Evolutionary conservation across 495 filamentous ascomycete species (phyloP).

Genomic region (Neurospora sp.): DNA sequence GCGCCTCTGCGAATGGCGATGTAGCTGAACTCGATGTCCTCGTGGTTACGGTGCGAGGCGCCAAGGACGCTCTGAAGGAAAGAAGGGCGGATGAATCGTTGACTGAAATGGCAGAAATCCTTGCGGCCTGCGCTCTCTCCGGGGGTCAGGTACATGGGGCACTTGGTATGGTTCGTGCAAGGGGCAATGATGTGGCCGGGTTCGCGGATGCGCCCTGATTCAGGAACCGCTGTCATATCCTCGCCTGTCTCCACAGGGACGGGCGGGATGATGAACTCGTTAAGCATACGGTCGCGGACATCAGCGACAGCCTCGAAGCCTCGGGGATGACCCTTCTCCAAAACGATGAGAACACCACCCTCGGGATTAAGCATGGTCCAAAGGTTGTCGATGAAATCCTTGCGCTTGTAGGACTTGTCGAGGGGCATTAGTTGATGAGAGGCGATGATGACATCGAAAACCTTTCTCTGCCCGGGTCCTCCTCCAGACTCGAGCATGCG

Average conservation of each 20-base stretch:
- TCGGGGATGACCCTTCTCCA: conserved; percentile 85
- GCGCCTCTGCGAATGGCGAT: conserved; percentile 72
- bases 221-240: conserved; percentile 18
- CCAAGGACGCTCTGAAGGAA: conserved; percentile 76
- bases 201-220: conserved; percentile 35
- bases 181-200: conserved; percentile 89
- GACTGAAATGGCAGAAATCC: conserved; percentile 85
- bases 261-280: conserved; percentile 63
- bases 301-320: conserved; percentile 89
- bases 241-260: conserved; percentile 29
- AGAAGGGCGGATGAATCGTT: conserved; percentile 74
- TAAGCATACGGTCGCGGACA: conserved; percentile 67
- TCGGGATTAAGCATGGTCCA: conserved; percentile 79
- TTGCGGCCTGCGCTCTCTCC: conserved; percentile 62
- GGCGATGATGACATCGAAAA: conserved; percentile 83
- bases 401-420: conserved; percentile 61
- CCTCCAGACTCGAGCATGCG: conserved; percentile 30
- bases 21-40: conserved; percentile 85
- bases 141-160: conserved; percentile 73
- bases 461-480: conserved; percentile 50
- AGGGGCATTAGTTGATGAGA: conserved; percentile 71
- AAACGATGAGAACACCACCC: conserved; percentile 75
- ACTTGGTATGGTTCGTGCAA: conserved; percentile 82
- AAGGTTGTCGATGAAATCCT: conserved; percentile 68
- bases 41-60: conserved; percentile 63